Base-by-base conservation (phyloP, 2,329 filamentous ascomycete genomes). In the Cucurbitaria berberidis region DNA sequence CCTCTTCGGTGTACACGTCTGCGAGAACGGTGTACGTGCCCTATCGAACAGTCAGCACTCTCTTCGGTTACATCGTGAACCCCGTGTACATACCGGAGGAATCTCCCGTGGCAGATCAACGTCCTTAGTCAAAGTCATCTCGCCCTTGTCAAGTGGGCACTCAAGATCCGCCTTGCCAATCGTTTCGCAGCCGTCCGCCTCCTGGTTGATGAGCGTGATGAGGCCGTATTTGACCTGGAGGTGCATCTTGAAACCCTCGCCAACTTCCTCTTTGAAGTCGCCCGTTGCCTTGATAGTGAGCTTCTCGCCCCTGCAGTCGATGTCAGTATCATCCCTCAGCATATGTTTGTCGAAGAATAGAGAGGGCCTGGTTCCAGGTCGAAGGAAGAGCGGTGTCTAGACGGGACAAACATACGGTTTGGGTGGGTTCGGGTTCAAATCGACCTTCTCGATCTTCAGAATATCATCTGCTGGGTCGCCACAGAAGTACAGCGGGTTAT, bases 211-310 rank as follows among this genome's bases (percentile, higher is more conserved):
- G 60, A 99, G 84, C 49, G 87, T 90, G 76, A 99, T 97, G 62
- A 96, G 82, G 55, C 93, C 93, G 76, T 96, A 97, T 80, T 96
- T 97, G 78, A 99, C 93, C 63, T 87, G 84, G 35, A 99, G 76
- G 42, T 88, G 82, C 58, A 97, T 89, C 67, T 90, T 91, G 55
- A 93, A 91, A 53, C 91, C 93, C 53, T 91, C 74, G 49, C 86
- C 84, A 60, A 99, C 86, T 45, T 82, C 77, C 69, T 96, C 78
- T 64, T 82, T 83, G 60, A 98, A 84, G n/a, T 80, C 85, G 51
- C 93, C 95, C 27, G 79, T 82, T 41, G 93, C 95, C 60, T 86
- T 85, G 79, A 99, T 96, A 53, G 82, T 81, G 48, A 99, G 87
- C 18, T 84, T 84, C 66, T 86, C 64, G 67, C 93, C 95, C 72